Evolutionary conservation across 345 rosid species (phyloP), one percentile per base, ranked within the genome.

Genomic region (Hibiscus trionum): DNA sequence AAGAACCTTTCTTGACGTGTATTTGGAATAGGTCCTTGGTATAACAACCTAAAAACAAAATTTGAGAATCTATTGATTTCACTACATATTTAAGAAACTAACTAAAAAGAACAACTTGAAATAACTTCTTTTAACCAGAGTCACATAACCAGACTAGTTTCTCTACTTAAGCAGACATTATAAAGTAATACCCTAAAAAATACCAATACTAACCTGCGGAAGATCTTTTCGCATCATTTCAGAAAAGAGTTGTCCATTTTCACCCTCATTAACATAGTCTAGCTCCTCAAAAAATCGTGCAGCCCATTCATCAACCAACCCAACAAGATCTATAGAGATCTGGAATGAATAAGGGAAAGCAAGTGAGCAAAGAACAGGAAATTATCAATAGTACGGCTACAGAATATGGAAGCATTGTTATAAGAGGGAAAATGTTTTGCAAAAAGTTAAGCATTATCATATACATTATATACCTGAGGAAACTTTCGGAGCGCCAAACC

Each of bases 301-400:
- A 70, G 98, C 96, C 97, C 98, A 94, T 84, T 94, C 98, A 84
- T 94, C 98, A 78, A 94, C 97, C 84, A 94, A 77, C 16, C 97
- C 98, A 80, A 94, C 98, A 73, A 94, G 89, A 78, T 94, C 97
- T 64, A 91, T n/a, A 10, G 96, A 86, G 59, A 94, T 78, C 98
- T 91, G 80, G 52, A 64, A 82, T 56, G 3, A 60, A 74, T 21
- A 60, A 53, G 42, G 42, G 67, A 8, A 69, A 50, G 64, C 49
- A 65, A 70, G 69, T 44, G 52, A 49, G 61, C n/a, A 63, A 53
- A 31, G 61, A 27, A 44, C 10, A 21, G 21, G 21, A 21, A 21
- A 21, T 21, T 21, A 21, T 21, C 21, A 21, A 21, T 21, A 21
- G 21, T 21, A 21, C 21, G 46, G 17, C 52, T 14, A 57, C 31